phyloP scores from a whole-genome alignment of 2,329 filamentous ascomycete species.

The Fusarium hostae region DNA sequence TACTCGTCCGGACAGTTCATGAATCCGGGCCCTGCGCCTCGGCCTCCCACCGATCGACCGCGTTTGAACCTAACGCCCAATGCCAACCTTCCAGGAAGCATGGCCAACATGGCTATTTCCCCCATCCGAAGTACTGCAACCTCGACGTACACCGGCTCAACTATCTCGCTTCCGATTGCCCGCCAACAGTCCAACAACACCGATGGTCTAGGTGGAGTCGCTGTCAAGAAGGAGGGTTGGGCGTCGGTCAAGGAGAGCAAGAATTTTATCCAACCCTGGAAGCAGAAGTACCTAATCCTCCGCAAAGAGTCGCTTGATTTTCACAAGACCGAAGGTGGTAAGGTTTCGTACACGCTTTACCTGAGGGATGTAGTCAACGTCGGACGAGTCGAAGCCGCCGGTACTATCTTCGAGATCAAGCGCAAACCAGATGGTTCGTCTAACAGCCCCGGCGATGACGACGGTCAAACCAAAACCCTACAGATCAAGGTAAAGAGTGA shows the following conservation, averaged over 20 bases:
- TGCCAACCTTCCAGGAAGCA: conserved; percentile 78
- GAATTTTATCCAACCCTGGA: conserved; percentile 86
- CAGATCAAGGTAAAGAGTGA: conserved; percentile 95
- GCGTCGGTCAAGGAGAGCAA: conserved; percentile 91
- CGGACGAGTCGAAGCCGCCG: conserved; percentile 88
- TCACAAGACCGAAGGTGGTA: conserved; percentile 89
- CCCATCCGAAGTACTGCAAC: conserved; percentile 74
- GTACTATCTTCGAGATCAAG: conserved; percentile 94
- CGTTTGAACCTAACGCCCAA: conserved; percentile 83
- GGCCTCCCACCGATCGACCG: conserved; percentile 85
- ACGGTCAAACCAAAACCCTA: conserved; percentile 82
- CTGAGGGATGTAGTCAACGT: conserved; percentile 91
- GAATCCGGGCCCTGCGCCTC: conserved; percentile 95
- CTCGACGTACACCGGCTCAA: conserved; percentile 58
- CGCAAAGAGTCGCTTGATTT: conserved; percentile 95
- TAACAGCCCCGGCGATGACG: conserved; percentile 79
- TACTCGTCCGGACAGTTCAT: conserved; percentile 81
- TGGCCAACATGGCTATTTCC: conserved; percentile 81
- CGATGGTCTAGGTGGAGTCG: conserved; percentile 74
- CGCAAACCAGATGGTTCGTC: conserved; percentile 75
- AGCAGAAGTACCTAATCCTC: conserved; percentile 90
- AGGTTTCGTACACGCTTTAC: conserved; percentile 85
- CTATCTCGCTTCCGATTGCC: conserved; percentile 76
- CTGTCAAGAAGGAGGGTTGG: conserved; percentile 83
- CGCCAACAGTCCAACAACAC: conserved; percentile 70